Evolutionary conservation across 106 monocot species (phyloP), one percentile per base, ranked within the genome.

Genomic region (Chionographis japonica): DNA sequence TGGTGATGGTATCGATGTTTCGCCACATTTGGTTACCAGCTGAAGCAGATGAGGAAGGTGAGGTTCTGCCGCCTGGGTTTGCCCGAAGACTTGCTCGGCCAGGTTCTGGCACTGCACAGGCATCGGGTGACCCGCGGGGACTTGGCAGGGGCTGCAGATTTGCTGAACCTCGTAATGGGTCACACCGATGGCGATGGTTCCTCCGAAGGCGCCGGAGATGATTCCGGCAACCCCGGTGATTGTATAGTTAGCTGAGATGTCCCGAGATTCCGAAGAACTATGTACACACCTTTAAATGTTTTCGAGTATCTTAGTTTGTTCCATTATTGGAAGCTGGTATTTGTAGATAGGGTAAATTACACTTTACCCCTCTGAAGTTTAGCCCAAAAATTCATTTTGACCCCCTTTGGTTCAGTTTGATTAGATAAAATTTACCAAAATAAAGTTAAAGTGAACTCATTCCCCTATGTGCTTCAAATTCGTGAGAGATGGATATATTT

Each of bases 51-150:
- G 65, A 74, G 70, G 49, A 83, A 71, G 58, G 54, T 41, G n/a
- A 61, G 58, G 16, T 63, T 83, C 40, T 50, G 57, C 54, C 61
- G 57, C 3, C 40, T 72, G 18, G 13, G 46, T 9, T 13, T 84
- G 12, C 79, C 83, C 6, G 67, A 75, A 16, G 67, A 75, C 46
- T 75, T 84, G 67, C 40, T 83, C 57, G 14, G 56, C 3, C 73
- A 74, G 15, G 10, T 83, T 17, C 39, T 83, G 20, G 83, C 52
- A 38, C 52, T 73, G 67, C 70, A 58, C 52, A 75, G 73, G 50
- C 72, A 17, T n/a, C 75, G 54, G 13, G 16, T 60, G 27, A 57
- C 17, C 12, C 59, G 41, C 49, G 77, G 63, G 40, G 40, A 57
- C 12, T 40, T 6, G n/a, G 2, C 0, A 37, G 35, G 14, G 20